These are phyloP conservation scores for Rhodotorula graminis DNA, from an alignment of 768 basidiomycete species.

Conservation along the genomic window DNA sequence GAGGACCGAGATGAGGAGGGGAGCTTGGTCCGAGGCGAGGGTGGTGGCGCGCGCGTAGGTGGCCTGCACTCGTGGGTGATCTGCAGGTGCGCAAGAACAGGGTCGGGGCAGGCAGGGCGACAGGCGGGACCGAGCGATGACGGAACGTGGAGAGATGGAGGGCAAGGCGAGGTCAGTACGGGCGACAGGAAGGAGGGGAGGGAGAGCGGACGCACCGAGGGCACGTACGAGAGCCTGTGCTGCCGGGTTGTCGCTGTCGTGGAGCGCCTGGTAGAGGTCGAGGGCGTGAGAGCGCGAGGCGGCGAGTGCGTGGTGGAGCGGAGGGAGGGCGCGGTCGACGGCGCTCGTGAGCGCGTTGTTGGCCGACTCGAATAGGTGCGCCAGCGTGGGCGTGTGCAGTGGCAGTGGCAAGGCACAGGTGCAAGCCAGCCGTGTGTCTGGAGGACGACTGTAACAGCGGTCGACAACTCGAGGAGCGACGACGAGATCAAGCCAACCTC, in stretches of 20 bases:
- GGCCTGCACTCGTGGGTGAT: background rate
- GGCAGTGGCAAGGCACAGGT: background rate
- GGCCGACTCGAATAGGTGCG: background rate
- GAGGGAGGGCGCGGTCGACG: background rate
- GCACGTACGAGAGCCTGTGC: background rate
- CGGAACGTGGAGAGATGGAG: too few species aligned
- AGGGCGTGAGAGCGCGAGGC: accelerated
- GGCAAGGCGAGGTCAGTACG: too few species aligned
- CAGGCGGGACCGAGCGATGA: background rate
- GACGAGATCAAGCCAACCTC: too few species aligned
- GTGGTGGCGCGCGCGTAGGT: background rate
- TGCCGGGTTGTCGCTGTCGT: conserved; percentile 2
- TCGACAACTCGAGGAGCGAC: too few species aligned
- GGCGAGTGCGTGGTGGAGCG: background rate
- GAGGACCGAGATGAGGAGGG: conserved; percentile 4
- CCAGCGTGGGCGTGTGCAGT: background rate
- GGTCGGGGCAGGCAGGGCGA: background rate
- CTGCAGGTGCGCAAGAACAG: background rate
- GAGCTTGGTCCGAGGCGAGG: background rate
- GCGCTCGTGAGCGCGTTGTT: background rate
- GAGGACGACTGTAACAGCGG: too few species aligned
- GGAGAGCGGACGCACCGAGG: background rate
- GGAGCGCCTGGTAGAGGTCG: background rate
- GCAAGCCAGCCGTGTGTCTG: background rate
- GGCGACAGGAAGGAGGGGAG: background rate